A percentile compares a stretch with the other conserved stretches of the same genome.
Evolutionary conservation across 768 basidiomycete genomes (phyloP).

Genomic region (Suillus subluteus): DNA sequence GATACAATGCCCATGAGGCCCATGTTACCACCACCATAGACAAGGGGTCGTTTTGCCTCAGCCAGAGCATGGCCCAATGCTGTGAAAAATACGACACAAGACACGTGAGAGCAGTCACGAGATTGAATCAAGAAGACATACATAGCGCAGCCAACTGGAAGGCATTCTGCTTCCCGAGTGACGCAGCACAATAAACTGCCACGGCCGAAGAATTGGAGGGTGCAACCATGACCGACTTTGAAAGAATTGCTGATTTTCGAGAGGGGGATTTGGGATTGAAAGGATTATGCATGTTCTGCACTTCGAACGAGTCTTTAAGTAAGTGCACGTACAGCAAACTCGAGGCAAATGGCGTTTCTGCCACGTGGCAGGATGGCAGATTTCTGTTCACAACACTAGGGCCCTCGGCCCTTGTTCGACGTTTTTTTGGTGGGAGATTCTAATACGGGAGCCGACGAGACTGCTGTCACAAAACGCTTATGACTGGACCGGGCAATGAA

Average conservation of each 20-base stretch:
- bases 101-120: conserved; percentile 11
- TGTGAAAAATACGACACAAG: conserved; percentile 27
- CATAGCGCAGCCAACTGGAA: conserved; percentile 72
- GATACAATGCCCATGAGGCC: conserved; percentile 91
- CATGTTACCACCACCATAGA: conserved; percentile 85
- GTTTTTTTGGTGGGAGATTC: neutral
- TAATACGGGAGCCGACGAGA: neutral
- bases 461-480: neutral
- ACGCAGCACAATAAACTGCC: conserved; percentile 88
- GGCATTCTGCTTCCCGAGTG: conserved; percentile 60
- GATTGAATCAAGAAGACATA: conserved; percentile 40
- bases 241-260: neutral
- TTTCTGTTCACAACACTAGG: neutral
- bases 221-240: conserved; percentile 32
- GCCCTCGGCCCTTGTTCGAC: neutral
- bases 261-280: conserved; percentile 12
- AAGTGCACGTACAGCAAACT: conserved; percentile 20
- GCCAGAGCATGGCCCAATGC: conserved; percentile 80
- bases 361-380: neutral
- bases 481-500: neutral
- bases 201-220: conserved; percentile 45
- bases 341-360: neutral
- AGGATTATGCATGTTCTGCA: conserved; percentile 18
- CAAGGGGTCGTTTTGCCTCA: conserved; percentile 57
- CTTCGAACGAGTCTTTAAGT: conserved; percentile 31